Evolutionary conservation across 2,329 filamentous ascomycete genomes (phyloP).

Genomic region (Alternaria gansuensis): DNA sequence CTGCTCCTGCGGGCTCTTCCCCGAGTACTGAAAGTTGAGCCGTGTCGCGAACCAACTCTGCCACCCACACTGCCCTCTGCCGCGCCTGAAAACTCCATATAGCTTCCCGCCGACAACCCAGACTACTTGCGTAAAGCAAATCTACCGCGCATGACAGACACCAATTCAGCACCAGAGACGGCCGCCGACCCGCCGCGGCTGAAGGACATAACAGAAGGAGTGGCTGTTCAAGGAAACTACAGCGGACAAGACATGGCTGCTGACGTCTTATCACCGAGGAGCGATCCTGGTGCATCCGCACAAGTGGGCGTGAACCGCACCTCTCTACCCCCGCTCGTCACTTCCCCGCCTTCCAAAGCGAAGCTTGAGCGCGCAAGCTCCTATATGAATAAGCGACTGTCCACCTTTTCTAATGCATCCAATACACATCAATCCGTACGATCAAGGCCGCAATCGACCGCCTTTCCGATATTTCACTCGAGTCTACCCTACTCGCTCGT

Average conservation of each 20-base stretch:
- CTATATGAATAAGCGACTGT: slow-evolving; percentile 81
- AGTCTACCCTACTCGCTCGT: slow-evolving; percentile 89
- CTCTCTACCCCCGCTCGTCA: slow-evolving; percentile 60
- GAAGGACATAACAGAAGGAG: slow-evolving; percentile 43
- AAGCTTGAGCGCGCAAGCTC: slow-evolving; percentile 71
- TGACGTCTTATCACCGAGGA: slow-evolving; percentile 50
- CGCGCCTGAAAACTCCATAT: slow-evolving; percentile 13
- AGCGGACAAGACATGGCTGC: slow-evolving; percentile 48
- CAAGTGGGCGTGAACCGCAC: slow-evolving; percentile 52
- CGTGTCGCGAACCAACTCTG: slow-evolving; percentile 16
- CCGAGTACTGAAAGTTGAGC: slow-evolving; percentile 4
- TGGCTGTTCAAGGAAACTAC: slow-evolving; percentile 36
- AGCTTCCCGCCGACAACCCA: slow-evolving; percentile 34
- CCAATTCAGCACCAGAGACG: slow-evolving; percentile 25
- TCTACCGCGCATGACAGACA: slow-evolving; percentile 49
- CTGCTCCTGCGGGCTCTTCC: slow-evolving; percentile 23
- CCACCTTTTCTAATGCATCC: slow-evolving; percentile 73
- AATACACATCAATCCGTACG: slow-evolving; percentile 56
- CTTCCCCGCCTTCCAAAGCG: slow-evolving; percentile 59
- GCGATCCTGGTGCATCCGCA: slow-evolving; percentile 42
- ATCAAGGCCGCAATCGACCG: slow-evolving; percentile 81
- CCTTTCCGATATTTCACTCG: slow-evolving; percentile 84
- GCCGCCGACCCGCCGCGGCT: slow-evolving; percentile 41
- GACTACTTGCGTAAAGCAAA: slow-evolving; percentile 17
- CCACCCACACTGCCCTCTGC: slow-evolving; percentile 20